Evolutionary conservation across 768 basidiomycete species (phyloP).

Genomic region (Suillus weaverae): DNA sequence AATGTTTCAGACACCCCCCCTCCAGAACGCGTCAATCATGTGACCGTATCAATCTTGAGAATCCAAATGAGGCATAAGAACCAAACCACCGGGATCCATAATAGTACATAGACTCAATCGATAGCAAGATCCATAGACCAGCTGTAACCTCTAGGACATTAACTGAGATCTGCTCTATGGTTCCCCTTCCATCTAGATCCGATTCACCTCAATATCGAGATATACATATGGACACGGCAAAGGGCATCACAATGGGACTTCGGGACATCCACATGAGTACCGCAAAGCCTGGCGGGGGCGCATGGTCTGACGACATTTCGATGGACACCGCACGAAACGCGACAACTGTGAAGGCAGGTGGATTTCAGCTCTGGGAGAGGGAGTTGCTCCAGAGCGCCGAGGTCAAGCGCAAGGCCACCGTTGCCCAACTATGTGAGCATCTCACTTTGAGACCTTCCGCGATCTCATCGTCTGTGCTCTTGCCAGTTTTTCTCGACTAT

Average conservation of each 20-base stretch:
- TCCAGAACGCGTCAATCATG: constrained; percentile 23
- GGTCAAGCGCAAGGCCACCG: constrained; percentile 92
- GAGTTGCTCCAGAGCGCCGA: constrained; percentile 83
- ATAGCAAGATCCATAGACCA: background rate
- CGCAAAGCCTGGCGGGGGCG: constrained; percentile 46
- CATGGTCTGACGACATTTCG: constrained; percentile 53
- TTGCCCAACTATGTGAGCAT: constrained; percentile 89
- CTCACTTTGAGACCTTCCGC: background rate
- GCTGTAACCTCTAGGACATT: background rate
- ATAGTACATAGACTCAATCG: background rate
- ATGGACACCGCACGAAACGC: constrained; percentile 52
- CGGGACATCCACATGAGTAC: constrained; percentile 65
- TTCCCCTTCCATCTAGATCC: background rate
- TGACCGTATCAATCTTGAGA: constrained; percentile 13
- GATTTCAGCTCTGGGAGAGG: constrained; percentile 77
- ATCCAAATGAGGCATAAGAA: constrained; percentile 12
- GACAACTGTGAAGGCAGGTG: constrained; percentile 52
- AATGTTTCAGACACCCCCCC: background rate
- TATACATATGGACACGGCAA: constrained; percentile 80
- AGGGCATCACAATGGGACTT: constrained; percentile 48
- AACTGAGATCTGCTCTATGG: background rate
- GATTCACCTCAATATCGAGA: constrained; percentile 42
- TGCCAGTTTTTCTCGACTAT: constrained; percentile 91
- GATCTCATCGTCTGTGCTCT: constrained; percentile 14
- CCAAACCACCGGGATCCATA: background rate